These are phyloP conservation scores for Penicillium corylophilum DNA, from an alignment of 2,329 filamentous ascomycete species.

Conservation along the genomic window DNA sequence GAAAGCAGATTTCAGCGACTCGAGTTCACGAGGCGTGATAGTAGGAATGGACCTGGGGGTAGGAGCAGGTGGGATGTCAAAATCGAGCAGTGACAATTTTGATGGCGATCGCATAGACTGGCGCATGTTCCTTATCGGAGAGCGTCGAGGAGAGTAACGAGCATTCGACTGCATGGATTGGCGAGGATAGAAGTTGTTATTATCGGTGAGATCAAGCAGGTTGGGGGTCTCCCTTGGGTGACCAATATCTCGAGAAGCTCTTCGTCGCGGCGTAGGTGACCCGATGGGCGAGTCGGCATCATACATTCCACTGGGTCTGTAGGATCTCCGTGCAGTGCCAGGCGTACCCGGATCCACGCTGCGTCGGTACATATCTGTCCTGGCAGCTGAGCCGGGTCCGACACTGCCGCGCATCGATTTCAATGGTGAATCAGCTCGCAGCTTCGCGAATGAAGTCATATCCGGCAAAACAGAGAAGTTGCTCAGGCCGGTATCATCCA, in stretches of 20 bases:
- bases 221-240: conserved; percentile 65
- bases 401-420: conserved; percentile 45
- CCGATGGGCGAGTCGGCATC: conserved; percentile 34
- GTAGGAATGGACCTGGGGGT: conserved; percentile 89
- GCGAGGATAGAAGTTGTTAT: conserved; percentile 58
- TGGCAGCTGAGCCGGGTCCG: conserved; percentile 41
- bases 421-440: conserved; percentile 62
- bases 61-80: conserved; percentile 89
- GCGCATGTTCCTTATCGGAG: conserved; percentile 44
- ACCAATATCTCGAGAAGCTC: conserved; percentile 44
- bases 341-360: conserved; percentile 44
- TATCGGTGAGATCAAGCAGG: conserved; percentile 85
- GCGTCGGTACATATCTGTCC: conserved; percentile 14
- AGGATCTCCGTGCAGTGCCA: conserved; percentile 45
- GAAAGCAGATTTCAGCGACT: conserved; percentile 86
- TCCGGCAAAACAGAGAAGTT: conserved; percentile 86
- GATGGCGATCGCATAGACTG: conserved; percentile 39
- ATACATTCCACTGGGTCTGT: conserved; percentile 29
- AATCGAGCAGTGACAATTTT: conserved; percentile 75
- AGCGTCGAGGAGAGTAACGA: conserved; percentile 42
- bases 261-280: conserved; percentile 52
- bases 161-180: conserved; percentile 44
- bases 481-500: conserved; percentile 63
- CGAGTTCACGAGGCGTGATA: conserved; percentile 87
- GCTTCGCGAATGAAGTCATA: conserved; percentile 76